A percentile compares a stretch with the other conserved stretches of the same genome.
Conservation (phyloP, 2,329 filamentous ascomycete genomes). For the Colletotrichum higginsianum region DNA sequence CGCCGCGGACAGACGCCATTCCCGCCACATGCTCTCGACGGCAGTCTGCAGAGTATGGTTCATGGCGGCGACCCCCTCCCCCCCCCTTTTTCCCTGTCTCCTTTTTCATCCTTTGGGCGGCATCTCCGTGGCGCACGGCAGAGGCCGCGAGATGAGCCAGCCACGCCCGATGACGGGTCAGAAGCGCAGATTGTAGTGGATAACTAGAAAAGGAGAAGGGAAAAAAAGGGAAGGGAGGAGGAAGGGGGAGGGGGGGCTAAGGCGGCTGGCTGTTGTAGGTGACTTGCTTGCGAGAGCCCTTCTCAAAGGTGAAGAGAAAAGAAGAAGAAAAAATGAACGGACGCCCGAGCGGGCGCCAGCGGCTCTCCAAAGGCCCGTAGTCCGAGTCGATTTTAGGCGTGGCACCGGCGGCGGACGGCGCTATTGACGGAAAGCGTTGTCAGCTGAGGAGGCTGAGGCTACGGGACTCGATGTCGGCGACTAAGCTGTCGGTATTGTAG, state of each 20-base stretch:
- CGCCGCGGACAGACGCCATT: neutral
- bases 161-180: constrained; percentile 9
- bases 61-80: neutral
- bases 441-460: neutral
- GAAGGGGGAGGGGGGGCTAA: neutral
- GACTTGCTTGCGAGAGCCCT: neutral
- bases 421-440: constrained; percentile 30
- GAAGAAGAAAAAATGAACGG: neutral
- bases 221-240: neutral
- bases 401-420: constrained; percentile 20
- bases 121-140: constrained; percentile 26
- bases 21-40: neutral
- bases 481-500: neutral
- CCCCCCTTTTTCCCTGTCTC: neutral
- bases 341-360: constrained; percentile 17
- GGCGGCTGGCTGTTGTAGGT: neutral
- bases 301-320: neutral
- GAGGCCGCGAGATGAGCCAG: constrained; percentile 24
- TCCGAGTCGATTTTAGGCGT: neutral
- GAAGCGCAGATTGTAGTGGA: neutral
- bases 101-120: neutral
- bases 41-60: neutral
- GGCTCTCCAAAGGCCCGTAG: neutral
- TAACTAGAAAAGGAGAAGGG: too few relatives aligned
- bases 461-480: neutral